Base-by-base conservation (phyloP, 208 protist genomes). In the Zelonia costaricensis region DNA sequence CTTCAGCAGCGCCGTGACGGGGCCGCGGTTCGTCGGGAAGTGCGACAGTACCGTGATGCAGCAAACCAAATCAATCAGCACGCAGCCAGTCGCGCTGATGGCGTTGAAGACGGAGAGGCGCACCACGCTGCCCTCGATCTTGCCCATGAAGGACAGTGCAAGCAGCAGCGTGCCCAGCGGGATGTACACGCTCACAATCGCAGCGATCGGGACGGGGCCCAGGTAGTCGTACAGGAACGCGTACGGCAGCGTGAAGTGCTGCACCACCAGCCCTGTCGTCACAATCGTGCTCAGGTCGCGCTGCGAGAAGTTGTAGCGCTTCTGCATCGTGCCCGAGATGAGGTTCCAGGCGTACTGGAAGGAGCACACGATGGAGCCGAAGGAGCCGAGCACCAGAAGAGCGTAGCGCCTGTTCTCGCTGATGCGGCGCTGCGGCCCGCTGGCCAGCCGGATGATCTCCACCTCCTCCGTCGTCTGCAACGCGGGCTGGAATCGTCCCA, bases 211-310 rank as follows among this genome's bases (percentile, higher is more conserved):
- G 36, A 72, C 56, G 1, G 83, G 79, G 1, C 83, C 83, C 13
- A 66, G 59, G 57, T 74, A 90, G 68, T 90, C 79, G 38, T 84
- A 69, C 27, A 90, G 54, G 35, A 83, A 81, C 35, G 74, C 83
- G 45, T 57, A 60, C n/a, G 79, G 79, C 35, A 85, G 74, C 20
- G 66, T 80, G n/a, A 74, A 44, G 25, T 67, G 79, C 23, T 76
- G 67, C n/a, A 82, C 31, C 35, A 69, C 67, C 12, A 79, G 76
- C 12, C 78, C 79, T 7, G 36, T 59, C 9, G 83, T 90, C 20
- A 64, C 76, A 40, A 90, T 82, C 18, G 63, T 77, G 25, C 74
- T 86, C 56, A 90, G 36, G 45, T 86, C 76, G 22, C 53, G 63
- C 25, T 52, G 43, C 20, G 56, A 45, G 51, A 84, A 57, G 53